Evolutionary conservation across 352 stramenopile species (phyloP), one percentile per base, ranked within the genome.

Genomic region (Pythium monospermum): DNA sequence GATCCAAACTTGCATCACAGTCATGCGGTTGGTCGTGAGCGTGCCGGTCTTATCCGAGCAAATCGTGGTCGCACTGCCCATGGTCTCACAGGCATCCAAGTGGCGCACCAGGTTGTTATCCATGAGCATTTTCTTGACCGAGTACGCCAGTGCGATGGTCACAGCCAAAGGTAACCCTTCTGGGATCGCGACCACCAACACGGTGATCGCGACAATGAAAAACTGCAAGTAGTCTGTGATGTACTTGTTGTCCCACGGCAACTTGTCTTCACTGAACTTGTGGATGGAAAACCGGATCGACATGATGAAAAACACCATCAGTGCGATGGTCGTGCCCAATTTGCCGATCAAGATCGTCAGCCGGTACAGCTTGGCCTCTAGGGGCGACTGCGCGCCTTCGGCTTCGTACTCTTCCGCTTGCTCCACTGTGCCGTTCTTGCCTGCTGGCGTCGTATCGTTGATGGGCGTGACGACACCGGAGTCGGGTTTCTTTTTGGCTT

Each of bases 21-120:
- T 98, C 96, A 99, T 99, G 13, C 88, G 76, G 61, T 99, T 99
- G 44, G 97, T 93, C 10, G 96, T 99, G 6, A 99, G 78, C 18
- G 96, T 99, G 36, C 69, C 96, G 2, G 96, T 99, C 79, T 99
- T 99, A 78, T 99, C 96, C 32, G 89, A 98, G 73, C 94, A 99
- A 60, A 99, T 98, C 12, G 91, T 93, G 12, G 95, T 98, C 0
- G 95, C 91, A 57, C 79, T 95, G 57, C 95, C 94, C 73, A 98
- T 95, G 33, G 94, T 98, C 66, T 96, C 88, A 57, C 83, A 95
- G 0, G 82, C 82, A 32, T 92, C 77, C 39, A 97, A 54, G 63
- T 96, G 80, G 18, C 81, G 83, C 40, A 96, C 87, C 11, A 95
- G 73, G 55, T 93, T 94, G 64, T 95, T 95, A 56, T 96, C 85